Percentiles rank a stretch among this genome's conserved stretches.
Evolutionary conservation across 441 rosid species (phyloP).

Genomic region (Aleurites moluccanus): DNA sequence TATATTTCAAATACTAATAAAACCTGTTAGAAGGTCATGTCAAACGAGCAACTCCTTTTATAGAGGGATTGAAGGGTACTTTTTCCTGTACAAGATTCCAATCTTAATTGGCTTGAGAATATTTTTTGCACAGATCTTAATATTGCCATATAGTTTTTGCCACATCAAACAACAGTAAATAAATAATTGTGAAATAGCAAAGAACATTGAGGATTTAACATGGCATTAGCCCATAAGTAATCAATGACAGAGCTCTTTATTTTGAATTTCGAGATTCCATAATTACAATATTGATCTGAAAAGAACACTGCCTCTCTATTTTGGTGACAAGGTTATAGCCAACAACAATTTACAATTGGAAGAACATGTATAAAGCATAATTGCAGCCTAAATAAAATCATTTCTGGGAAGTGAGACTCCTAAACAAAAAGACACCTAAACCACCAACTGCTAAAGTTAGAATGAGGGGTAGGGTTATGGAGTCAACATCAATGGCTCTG

Average conservation of each 20-base stretch:
- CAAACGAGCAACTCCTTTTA: too few relatives aligned
- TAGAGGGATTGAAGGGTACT: too few relatives aligned
- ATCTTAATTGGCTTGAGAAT: too few relatives aligned
- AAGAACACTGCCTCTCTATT: not conserved
- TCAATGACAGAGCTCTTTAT: not conserved
- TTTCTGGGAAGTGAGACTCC: constrained; percentile 41
- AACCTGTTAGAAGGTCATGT: too few relatives aligned
- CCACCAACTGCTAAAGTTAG: constrained; percentile 66
- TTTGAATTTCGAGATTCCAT: not conserved
- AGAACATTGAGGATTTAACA: not conserved
- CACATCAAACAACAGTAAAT: too few relatives aligned
- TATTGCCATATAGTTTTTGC: too few relatives aligned
- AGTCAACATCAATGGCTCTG: constrained; percentile 34
- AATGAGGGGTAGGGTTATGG: constrained; percentile 47
- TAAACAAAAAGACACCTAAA: constrained; percentile 54
- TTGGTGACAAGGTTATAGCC: not conserved
- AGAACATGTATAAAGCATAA: not conserved
- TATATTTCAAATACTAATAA: too few relatives aligned
- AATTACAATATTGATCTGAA: not conserved
- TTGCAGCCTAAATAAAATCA: constrained; percentile 21
- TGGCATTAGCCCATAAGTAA: not conserved
- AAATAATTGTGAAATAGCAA: not conserved
- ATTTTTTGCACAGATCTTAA: too few relatives aligned
- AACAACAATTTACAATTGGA: not conserved
- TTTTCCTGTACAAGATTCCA: too few relatives aligned